These are phyloP conservation scores for Andalucia godoyi DNA, from an alignment of 78 protist genomes.

Conservation along the genomic window DNA sequence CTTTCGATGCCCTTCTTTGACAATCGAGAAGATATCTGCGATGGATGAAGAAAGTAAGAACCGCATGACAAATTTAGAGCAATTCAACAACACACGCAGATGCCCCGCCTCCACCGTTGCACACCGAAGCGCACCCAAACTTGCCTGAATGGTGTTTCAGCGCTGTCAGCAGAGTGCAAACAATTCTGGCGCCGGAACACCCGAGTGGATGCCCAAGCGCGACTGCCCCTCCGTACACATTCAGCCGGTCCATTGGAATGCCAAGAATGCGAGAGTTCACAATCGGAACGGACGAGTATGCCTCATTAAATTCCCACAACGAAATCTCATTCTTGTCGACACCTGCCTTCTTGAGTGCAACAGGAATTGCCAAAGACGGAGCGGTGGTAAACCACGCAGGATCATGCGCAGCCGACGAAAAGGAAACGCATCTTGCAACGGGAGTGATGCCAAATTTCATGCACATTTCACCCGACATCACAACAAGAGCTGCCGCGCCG, in stretches of 20 bases:
- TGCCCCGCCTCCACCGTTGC: slow-evolving; percentile 39
- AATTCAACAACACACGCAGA: slow-evolving; percentile 4
- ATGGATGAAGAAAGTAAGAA: too few species aligned
- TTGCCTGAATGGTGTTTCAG: not conserved
- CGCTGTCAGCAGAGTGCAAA: slow-evolving; percentile 3
- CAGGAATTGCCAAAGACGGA: not conserved
- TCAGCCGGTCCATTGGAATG: not conserved
- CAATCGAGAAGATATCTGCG: too few species aligned
- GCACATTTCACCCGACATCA: not conserved
- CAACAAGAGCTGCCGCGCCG: slow-evolving; percentile 36
- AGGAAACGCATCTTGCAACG: not conserved
- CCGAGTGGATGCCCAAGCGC: slow-evolving; percentile 34
- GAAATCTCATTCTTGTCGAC: not conserved
- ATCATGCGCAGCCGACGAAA: slow-evolving; percentile 6
- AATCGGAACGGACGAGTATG: slow-evolving; percentile 22
- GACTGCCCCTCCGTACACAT: slow-evolving; percentile 25
- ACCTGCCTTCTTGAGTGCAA: not conserved
- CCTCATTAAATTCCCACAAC: slow-evolving; percentile 21
- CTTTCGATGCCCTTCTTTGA: too few species aligned
- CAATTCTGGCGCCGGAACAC: slow-evolving; percentile 28
- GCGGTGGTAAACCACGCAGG: slow-evolving; percentile 16
- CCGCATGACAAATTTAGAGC: too few species aligned
- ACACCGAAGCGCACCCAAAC: slow-evolving; percentile 2
- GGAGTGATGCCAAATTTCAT: not conserved
- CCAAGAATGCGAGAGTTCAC: not conserved